A percentile compares a stretch with the other conserved stretches of the same genome.
These are phyloP conservation scores for Tylopilus plumbeoviolaceoides DNA, from an alignment of 768 basidiomycete genomes.

Conservation along the genomic window DNA sequence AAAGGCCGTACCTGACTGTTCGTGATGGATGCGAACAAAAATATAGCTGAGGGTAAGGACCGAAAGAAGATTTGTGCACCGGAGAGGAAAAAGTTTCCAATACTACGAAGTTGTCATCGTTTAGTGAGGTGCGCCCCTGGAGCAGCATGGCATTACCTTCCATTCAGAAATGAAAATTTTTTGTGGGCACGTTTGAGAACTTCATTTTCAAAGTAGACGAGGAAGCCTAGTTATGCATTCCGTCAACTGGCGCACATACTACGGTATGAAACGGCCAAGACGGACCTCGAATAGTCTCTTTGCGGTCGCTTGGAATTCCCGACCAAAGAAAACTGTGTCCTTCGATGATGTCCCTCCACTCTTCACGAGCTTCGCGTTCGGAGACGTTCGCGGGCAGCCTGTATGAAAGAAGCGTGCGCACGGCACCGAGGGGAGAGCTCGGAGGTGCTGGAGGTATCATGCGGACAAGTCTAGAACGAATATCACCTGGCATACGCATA, in stretches of 20 bases:
- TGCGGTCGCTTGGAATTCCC: conserved; percentile 84
- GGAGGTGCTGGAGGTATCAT: conserved; percentile 68
- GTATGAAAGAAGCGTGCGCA: conserved; percentile 73
- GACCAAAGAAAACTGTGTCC: conserved; percentile 77
- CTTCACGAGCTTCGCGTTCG: conserved; percentile 76
- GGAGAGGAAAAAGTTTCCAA: conserved; percentile 90
- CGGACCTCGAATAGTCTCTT: conserved; percentile 85
- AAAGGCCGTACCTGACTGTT: conserved; percentile 57
- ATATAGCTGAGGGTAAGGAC: conserved; percentile 90
- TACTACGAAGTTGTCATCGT: conserved; percentile 36
- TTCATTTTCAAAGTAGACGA: conserved; percentile 90
- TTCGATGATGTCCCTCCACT: conserved; percentile 92
- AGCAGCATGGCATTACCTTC: conserved; percentile 47
- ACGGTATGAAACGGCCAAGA: not conserved
- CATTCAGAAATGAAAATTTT: conserved; percentile 90
- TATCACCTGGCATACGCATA: conserved; percentile 55
- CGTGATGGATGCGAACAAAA: conserved; percentile 89
- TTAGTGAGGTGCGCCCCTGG: not conserved
- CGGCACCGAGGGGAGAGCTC: conserved; percentile 63
- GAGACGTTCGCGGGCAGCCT: conserved; percentile 67
- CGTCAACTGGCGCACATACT: not conserved
- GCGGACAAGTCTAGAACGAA: conserved; percentile 84
- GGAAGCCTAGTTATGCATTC: conserved; percentile 58
- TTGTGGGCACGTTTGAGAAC: conserved; percentile 87
- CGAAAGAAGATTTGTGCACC: conserved; percentile 89